Evolutionary conservation across 2,329 filamentous ascomycete genomes (phyloP), one percentile per base, ranked within the genome.

Genomic region (Cladosporium halotolerans): DNA sequence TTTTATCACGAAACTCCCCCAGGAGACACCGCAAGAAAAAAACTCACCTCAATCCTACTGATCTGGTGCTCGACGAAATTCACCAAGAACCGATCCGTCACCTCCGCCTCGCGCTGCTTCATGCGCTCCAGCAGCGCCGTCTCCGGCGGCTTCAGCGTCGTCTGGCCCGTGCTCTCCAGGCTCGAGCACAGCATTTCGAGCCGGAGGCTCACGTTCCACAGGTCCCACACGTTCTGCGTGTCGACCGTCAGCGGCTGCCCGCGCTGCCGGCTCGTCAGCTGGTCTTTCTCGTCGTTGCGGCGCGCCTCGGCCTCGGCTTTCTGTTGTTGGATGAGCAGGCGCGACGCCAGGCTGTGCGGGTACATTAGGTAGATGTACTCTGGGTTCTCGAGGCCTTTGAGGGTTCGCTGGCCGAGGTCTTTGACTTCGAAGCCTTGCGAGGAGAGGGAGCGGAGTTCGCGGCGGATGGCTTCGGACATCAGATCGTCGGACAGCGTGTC

Each of bases 311-410:
- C 72, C 60, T 79, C 70, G 58, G 70, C 67, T 62, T 70, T 70
- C 58, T 76, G 78, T 57, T 81, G 77, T 55, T 91, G 88, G 36
- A 85, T 79, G 11, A 86, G 80, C 55, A 90, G 84, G 56, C 93
- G 86, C 38, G 89, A 89, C 10, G 88, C 83, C 32, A 99, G 80
- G 0, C 86, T 82, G 68, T 96, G 90, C 2, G 93, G 92, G 68
- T 96, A 99, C 68, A 99, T 87, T 55, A 95, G 84, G 72, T 96
- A 97, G 61, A 99, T 86, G 56, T 90, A 86, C 69, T 99, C 93
- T 0, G 93, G 92, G 66, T 99, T 99, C 71, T 99, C 93, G 10
- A 99, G 83, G 31, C 93, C 93, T 73, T 99, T 99, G 53, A 99
- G 79, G 66, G 96, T 96, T 61, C 86, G 86, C 71, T 97, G 91